Percentiles rank a stretch among this genome's conserved stretches.
Evolutionary conservation across 2,329 filamentous ascomycete species (phyloP).

Genomic region (Cercospora nicotianae): DNA sequence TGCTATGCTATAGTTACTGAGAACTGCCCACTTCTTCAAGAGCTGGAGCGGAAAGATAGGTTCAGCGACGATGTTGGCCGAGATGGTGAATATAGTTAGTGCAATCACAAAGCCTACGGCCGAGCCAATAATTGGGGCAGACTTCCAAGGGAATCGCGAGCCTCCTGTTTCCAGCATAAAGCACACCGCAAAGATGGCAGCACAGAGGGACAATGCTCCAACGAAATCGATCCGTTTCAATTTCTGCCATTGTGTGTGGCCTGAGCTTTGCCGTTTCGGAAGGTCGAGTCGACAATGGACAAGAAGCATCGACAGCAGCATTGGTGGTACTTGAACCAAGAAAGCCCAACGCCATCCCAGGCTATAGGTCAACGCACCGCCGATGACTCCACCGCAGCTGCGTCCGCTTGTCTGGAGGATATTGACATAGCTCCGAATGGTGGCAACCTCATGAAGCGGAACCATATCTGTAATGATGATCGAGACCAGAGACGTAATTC

Average conservation of each 20-base stretch:
- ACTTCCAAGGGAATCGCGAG: conserved; percentile 43
- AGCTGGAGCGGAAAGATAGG: conserved; percentile 61
- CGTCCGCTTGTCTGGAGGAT: conserved; percentile 52
- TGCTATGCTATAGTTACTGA: conserved; percentile 56
- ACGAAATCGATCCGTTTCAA: conserved; percentile 60
- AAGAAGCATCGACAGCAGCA: conserved; percentile 52
- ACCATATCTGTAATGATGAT: conserved; percentile 54
- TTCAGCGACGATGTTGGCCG: conserved; percentile 27
- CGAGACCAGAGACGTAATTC: conserved; percentile 47
- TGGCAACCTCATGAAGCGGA: conserved; percentile 50
- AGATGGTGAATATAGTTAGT: conserved; percentile 27
- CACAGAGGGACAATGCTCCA: conserved; percentile 52
- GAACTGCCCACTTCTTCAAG: conserved; percentile 53
- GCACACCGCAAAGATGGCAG: conserved; percentile 48
- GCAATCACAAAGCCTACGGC: conserved; percentile 15
- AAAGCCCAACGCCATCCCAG: conserved; percentile 69
- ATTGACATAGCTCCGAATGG: conserved; percentile 54
- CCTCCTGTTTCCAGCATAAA: conserved; percentile 54
- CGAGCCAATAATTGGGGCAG: conserved; percentile 36
- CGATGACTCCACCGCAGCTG: conserved; percentile 56
- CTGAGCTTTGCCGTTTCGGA: conserved; percentile 9
- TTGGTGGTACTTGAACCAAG: conserved; percentile 57
- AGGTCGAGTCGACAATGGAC: conserved; percentile 40
- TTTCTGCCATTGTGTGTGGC: conserved; percentile 31
- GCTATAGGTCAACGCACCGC: conserved; percentile 61